These are phyloP conservation scores for Entophlyctis luteolus DNA, from an alignment of 192 early-diverging fungal genomes.

Conservation along the genomic window DNA sequence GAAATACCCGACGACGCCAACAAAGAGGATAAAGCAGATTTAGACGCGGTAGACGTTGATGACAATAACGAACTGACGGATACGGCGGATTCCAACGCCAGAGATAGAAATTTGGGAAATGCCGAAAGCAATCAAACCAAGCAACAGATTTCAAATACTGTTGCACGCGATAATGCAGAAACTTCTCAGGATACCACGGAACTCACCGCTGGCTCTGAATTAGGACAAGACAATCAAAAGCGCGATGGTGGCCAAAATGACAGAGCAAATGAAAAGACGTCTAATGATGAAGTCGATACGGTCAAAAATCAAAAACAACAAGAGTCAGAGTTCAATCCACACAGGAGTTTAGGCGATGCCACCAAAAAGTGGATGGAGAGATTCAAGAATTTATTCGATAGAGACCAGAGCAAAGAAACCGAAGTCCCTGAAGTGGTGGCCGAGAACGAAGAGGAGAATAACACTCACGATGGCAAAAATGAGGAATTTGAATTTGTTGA, in stretches of 20 bases:
- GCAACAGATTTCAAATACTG: slow-evolving; percentile 35
- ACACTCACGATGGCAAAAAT: slow-evolving; percentile 35
- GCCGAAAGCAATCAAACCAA: slow-evolving; percentile 37
- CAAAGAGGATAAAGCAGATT: slow-evolving; percentile 28
- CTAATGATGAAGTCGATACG: slow-evolving; percentile 9
- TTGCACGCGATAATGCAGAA: slow-evolving; percentile 41
- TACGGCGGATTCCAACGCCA: slow-evolving; percentile 39
- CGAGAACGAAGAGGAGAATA: slow-evolving; percentile 51
- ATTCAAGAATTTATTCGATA: slow-evolving; percentile 69
- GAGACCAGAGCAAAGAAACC: slow-evolving; percentile 48
- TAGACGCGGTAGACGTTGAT: slow-evolving; percentile 34
- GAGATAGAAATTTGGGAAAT: slow-evolving; percentile 46
- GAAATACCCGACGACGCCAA: slow-evolving; percentile 30
- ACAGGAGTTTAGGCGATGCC: slow-evolving; percentile 87
- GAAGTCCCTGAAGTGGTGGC: slow-evolving; percentile 44
- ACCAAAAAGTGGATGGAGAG: slow-evolving; percentile 89
- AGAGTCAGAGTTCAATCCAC: slow-evolving; percentile 67
- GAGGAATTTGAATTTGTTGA: slow-evolving; percentile 70
- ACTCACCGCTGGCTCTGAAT: slow-evolving; percentile 31
- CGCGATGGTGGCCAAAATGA: slow-evolving; percentile 9
- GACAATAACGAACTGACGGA: slow-evolving; percentile 43
- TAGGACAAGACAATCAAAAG: slow-evolving; percentile 28
- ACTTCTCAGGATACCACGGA: slow-evolving; percentile 33
- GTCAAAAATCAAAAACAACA: slow-evolving; percentile 24
- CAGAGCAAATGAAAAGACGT: slow-evolving; percentile 7